Percentiles rank a stretch among this genome's conserved stretches.
Evolutionary conservation across 2,329 filamentous ascomycete genomes (phyloP).

Genomic region (Epichloe amarillans): DNA sequence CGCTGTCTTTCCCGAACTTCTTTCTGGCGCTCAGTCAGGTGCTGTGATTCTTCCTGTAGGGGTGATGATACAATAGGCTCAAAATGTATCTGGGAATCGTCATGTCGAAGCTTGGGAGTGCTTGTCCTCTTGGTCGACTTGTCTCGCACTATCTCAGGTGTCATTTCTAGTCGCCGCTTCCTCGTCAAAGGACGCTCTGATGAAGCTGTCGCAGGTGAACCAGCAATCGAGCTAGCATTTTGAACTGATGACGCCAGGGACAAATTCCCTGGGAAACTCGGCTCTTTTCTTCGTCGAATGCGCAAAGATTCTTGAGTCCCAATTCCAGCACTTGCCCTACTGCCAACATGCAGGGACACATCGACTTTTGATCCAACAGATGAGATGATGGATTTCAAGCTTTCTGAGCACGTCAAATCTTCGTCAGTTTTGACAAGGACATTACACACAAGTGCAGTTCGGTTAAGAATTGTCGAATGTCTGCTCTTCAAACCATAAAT

Average conservation of each 20-base stretch:
- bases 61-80: slow-evolving; percentile 48
- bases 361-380: slow-evolving; percentile 42
- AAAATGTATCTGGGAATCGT: slow-evolving; percentile 74
- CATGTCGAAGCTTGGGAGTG: slow-evolving; percentile 52
- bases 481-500: slow-evolving; percentile 44
- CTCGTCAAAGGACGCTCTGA: slow-evolving; percentile 12
- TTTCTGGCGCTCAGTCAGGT: slow-evolving; percentile 65
- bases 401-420: slow-evolving; percentile 48
- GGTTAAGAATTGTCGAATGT: slow-evolving; percentile 40
- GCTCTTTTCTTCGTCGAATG: slow-evolving; percentile 36
- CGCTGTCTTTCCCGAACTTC: slow-evolving; percentile 64
- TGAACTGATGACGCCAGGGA: slow-evolving; percentile 18
- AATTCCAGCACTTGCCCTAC: slow-evolving; percentile 23
- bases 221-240: slow-evolving; percentile 9
- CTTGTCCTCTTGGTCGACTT: slow-evolving; percentile 15
- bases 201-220: slow-evolving; percentile 6
- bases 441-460: slow-evolving; percentile 51
- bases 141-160: slow-evolving; percentile 12
- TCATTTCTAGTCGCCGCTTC: slow-evolving; percentile 17
- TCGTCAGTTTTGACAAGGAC: slow-evolving; percentile 47
- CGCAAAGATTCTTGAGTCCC: slow-evolving; percentile 28
- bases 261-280: slow-evolving; percentile 16
- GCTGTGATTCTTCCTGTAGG: slow-evolving; percentile 48
- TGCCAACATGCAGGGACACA: slow-evolving; percentile 30
- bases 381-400: slow-evolving; percentile 48